A percentile compares a stretch with the other conserved stretches of the same genome.
Conservation (phyloP, 768 basidiomycete species). For the Lactifluus subvellereus region DNA sequence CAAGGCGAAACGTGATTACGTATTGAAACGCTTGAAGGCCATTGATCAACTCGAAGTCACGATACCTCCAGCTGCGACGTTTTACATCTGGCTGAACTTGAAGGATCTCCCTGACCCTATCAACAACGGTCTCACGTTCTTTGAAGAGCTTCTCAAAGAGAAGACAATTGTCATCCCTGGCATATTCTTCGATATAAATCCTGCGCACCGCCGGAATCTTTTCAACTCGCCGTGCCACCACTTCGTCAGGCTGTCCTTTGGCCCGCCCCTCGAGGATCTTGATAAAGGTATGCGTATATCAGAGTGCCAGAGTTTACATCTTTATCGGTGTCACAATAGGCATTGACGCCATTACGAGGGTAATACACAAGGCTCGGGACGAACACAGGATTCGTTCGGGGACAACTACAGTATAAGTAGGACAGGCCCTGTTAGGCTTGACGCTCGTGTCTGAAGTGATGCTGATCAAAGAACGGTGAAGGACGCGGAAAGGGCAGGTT, state of each 20-base stretch:
- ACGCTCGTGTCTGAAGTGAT: not conserved
- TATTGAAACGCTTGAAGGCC: constrained; percentile 71
- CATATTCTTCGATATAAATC: constrained; percentile 83
- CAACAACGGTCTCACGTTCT: constrained; percentile 92
- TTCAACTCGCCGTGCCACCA: constrained; percentile 89
- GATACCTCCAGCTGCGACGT: constrained; percentile 74
- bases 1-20: constrained; percentile 85
- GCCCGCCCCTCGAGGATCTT: constrained; percentile 72
- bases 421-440: constrained; percentile 28
- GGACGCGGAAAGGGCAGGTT: not conserved
- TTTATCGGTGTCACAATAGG: constrained; percentile 37
- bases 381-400: constrained; percentile 56
- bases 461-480: not conserved
- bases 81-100: constrained; percentile 93
- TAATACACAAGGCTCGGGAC: constrained; percentile 64
- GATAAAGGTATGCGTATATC: constrained; percentile 52
- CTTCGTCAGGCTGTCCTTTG: constrained; percentile 84
- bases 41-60: constrained; percentile 70
- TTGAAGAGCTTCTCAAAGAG: constrained; percentile 88
- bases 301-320: not conserved
- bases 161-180: constrained; percentile 89
- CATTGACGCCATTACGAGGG: constrained; percentile 77
- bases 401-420: constrained; percentile 63
- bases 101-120: constrained; percentile 72
- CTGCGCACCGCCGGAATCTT: constrained; percentile 77